These are phyloP conservation scores for Mycena galericulata DNA, from an alignment of 768 basidiomycete genomes.

Conservation along the genomic window DNA sequence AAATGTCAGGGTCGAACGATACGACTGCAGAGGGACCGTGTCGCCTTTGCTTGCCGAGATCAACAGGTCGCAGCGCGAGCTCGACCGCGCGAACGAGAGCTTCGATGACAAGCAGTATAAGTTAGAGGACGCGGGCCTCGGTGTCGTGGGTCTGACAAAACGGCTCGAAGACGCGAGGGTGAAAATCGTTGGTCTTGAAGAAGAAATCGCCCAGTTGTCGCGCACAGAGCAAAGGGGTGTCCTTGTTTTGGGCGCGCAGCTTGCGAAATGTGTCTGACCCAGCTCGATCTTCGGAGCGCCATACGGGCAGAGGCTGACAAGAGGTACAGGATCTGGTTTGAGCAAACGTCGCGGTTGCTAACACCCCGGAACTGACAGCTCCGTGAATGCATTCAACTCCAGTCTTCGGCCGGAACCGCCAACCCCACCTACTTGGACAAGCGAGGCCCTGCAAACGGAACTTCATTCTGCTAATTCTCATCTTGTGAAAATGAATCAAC, in stretches of 20 bases:
- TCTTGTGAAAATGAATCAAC: slow-evolving; percentile 70
- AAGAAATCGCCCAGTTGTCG: slow-evolving; percentile 72
- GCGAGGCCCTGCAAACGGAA: slow-evolving; percentile 71
- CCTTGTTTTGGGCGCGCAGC: slow-evolving; percentile 69
- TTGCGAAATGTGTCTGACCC: slow-evolving; percentile 77
- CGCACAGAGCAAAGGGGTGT: slow-evolving; percentile 78
- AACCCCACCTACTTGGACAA: slow-evolving; percentile 75
- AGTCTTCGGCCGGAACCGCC: slow-evolving; percentile 68
- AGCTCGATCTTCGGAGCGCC: slow-evolving; percentile 63
- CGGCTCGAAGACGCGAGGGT: slow-evolving; percentile 79
- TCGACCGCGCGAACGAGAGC: slow-evolving; percentile 83
- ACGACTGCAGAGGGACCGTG: slow-evolving; percentile 66
- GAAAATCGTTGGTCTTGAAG: slow-evolving; percentile 68
- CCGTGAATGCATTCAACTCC: slow-evolving; percentile 62
- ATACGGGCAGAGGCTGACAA: slow-evolving; percentile 64
- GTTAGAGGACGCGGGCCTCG: slow-evolving; percentile 84
- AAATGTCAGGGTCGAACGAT: slow-evolving; percentile 82
- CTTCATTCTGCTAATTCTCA: slow-evolving; percentile 72
- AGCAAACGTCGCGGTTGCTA: not conserved
- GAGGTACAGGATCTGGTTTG: slow-evolving; percentile 57
- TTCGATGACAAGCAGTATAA: slow-evolving; percentile 92
- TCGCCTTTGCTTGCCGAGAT: slow-evolving; percentile 81
- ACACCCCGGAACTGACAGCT: slow-evolving; percentile 50
- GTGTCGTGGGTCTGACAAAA: slow-evolving; percentile 75
- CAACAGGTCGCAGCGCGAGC: slow-evolving; percentile 76